Conservation (phyloP, 2,329 filamentous ascomycete genomes). For the Bipolaris sorokiniana region DNA sequence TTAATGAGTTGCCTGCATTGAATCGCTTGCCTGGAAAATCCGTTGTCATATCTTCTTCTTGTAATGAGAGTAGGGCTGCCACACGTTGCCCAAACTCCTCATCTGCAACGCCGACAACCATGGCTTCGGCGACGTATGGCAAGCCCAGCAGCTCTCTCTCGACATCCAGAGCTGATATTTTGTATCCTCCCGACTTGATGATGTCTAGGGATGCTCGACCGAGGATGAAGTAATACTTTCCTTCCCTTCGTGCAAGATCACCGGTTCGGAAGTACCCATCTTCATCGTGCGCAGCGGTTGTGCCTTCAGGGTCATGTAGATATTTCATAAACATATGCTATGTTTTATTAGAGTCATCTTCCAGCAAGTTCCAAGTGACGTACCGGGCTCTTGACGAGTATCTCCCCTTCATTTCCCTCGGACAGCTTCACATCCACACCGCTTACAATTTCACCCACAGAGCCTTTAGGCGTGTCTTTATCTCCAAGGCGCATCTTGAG, state of each 20-base stretch:
- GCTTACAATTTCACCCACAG: slow-evolving; percentile 47
- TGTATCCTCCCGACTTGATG: slow-evolving; percentile 63
- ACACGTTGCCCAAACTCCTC: slow-evolving; percentile 63
- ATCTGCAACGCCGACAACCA: slow-evolving; percentile 60
- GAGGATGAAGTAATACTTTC: slow-evolving; percentile 59
- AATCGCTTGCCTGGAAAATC: slow-evolving; percentile 24
- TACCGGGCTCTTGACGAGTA: slow-evolving; percentile 50
- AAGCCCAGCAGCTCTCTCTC: slow-evolving; percentile 60
- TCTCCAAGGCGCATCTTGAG: slow-evolving; percentile 51
- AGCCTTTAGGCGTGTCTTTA: slow-evolving; percentile 35
- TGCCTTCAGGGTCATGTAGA: slow-evolving; percentile 52
- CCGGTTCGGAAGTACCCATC: slow-evolving; percentile 60
- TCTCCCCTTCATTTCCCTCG: slow-evolving; percentile 57
- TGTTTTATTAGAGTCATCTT: slow-evolving; percentile 1
- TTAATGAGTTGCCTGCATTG: slow-evolving; percentile 32
- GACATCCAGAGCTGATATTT: slow-evolving; percentile 62
- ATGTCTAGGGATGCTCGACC: slow-evolving; percentile 61
- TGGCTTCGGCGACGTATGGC: slow-evolving; percentile 58
- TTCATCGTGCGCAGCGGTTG: slow-evolving; percentile 53
- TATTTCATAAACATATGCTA: slow-evolving; percentile 53
- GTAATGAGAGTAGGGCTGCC: slow-evolving; percentile 57
- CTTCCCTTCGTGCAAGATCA: slow-evolving; percentile 50
- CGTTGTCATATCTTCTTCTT: slow-evolving; percentile 40
- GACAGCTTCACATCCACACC: slow-evolving; percentile 52
- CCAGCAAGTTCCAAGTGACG: background rate